These are phyloP conservation scores for Cercospora brassicicola DNA, from an alignment of 2,329 filamentous ascomycete genomes.

Conservation along the genomic window DNA sequence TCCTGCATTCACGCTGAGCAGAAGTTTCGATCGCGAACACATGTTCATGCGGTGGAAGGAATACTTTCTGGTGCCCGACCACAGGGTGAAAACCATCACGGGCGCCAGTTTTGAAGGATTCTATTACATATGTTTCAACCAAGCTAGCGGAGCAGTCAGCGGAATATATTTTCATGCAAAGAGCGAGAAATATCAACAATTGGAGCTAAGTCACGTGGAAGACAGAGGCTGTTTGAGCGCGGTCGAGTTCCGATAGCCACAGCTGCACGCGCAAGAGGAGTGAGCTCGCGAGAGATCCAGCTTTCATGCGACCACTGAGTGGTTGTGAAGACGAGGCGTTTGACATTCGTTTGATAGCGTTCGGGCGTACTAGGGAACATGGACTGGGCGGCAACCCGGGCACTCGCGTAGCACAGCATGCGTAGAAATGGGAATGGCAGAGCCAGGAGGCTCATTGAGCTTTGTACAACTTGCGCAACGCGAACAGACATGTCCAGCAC, in stretches of 20 bases:
- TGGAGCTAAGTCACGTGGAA: constrained; percentile 84
- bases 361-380: constrained; percentile 21
- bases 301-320: neutral
- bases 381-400: neutral
- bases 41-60: constrained; percentile 99
- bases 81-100: constrained; percentile 83
- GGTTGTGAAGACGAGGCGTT: constrained; percentile 1
- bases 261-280: neutral
- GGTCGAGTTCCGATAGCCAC: constrained; percentile 77
- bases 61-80: constrained; percentile 93
- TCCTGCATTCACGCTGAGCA: constrained; percentile 61
- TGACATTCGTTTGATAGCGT: constrained; percentile 27
- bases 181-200: constrained; percentile 96
- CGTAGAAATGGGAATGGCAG: constrained; percentile 3
- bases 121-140: constrained; percentile 99
- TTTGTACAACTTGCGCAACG: neutral
- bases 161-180: constrained; percentile 98
- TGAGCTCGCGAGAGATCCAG: neutral
- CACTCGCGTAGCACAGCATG: constrained; percentile 13
- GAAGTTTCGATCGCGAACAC: constrained; percentile 77
- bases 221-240: constrained; percentile 80
- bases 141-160: constrained; percentile 78
- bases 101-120: constrained; percentile 98
- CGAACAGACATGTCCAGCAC: neutral
- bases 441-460: neutral